phyloP scores from a whole-genome alignment of 306 rosid species.

The Vigna unguiculata region DNA sequence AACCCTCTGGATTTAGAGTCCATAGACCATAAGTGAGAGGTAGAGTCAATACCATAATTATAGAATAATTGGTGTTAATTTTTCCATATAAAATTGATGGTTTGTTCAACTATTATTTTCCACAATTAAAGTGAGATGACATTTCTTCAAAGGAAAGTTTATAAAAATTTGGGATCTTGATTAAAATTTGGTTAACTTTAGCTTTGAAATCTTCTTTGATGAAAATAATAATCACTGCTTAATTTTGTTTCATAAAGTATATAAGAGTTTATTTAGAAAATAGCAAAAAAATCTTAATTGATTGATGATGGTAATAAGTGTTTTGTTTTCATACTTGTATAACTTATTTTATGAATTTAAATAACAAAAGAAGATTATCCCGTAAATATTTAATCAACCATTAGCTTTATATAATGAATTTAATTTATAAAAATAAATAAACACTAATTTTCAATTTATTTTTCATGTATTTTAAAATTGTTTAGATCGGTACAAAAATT shows the following conservation, averaged over 20 bases:
- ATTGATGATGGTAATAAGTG: background rate
- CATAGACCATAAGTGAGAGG: no score
- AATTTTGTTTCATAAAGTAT: background rate
- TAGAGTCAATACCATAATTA: no score
- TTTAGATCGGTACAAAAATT: background rate
- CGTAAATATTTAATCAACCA: background rate
- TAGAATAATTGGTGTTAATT: no score
- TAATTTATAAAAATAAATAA: no score
- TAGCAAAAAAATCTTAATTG: background rate
- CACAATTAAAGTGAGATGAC: background rate
- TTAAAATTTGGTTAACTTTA: background rate
- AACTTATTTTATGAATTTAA: no score
- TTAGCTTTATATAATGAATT: background rate
- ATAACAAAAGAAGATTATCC: background rate
- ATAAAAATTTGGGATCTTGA: background rate
- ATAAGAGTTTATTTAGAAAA: background rate
- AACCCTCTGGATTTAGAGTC: no score
- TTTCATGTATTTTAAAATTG: background rate
- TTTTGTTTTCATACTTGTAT: background rate
- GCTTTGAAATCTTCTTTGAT: background rate
- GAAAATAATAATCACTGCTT: background rate
- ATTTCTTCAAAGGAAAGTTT: background rate
- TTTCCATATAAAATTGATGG: no score
- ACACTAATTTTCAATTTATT: no score
- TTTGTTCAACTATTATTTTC: background rate